Base-by-base conservation (phyloP, 2,329 filamentous ascomycete species). In the Lasiodiplodia theobromae region DNA sequence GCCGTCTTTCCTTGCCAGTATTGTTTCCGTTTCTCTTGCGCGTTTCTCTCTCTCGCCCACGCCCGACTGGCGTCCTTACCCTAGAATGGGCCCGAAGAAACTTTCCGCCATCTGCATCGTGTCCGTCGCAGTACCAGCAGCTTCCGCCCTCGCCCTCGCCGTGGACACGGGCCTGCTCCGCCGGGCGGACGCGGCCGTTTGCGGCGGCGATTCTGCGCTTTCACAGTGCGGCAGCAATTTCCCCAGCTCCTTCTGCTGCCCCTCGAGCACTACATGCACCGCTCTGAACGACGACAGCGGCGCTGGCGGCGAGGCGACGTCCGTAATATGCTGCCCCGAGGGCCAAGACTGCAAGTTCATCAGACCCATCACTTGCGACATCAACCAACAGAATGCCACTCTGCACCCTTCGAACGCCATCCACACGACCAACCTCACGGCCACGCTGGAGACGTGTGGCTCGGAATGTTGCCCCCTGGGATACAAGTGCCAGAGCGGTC, bases 401-500 rank as follows among this genome's bases (percentile, higher is more conserved):
- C 72, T 80, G 21, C 80, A 88, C 71, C 88, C 89, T 12, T 79
- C 82, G 31, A 88, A 88, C 38, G 82, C 86, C 34, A 82, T 93
- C 73, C 92, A 93, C 79, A 91, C 91, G 0, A 88, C 87, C 11
- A 85, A 88, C 10, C 86, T 91, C 37, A 68, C 64, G 8, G 68
- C 85, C 11, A 79, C 82, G 12, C 81, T 94, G 16, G 78, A 81
- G 2, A 83, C 79, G 23, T 94, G 92, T 73, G 89, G 86, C 16
- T 76, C 73, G 21, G 78, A 72, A 66, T 94, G 91, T 79, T 94
- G 92, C 75, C 91, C 92, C 0, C 89, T 90, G 77, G 92, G 92
- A 2, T 94, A 90, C 79, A 80, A 82, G 1, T 94, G 92, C 79
- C 78, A 85, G 44, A 65, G 23, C 65, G 80, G 80, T 52, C 77